Conservation (phyloP, 192 early-diverging fungal species). For the Rhizophagus clarus region DNA sequence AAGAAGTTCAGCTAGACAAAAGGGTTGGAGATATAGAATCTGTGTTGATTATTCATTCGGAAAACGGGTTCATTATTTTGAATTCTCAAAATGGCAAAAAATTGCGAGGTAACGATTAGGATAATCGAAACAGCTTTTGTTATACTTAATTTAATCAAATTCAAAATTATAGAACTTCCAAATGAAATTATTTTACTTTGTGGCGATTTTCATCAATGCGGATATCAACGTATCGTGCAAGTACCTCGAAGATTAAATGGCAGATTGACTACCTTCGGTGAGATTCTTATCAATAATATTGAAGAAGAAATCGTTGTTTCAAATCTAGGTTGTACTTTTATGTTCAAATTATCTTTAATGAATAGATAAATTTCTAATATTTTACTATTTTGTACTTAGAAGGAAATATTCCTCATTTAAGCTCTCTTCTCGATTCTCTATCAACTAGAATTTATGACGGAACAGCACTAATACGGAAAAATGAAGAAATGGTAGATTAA, state of each 20-base stretch:
- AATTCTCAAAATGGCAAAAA: slow-evolving; percentile 13
- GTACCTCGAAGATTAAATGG: neutral
- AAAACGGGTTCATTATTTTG: neutral
- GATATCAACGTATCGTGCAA: neutral
- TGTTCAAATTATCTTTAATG: neutral
- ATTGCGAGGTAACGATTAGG: neutral
- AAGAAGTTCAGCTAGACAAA: neutral
- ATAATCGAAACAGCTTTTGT: too few relatives aligned
- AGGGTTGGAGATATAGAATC: neutral
- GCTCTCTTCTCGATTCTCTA: slow-evolving; percentile 15
- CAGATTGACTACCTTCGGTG: neutral
- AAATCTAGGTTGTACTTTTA: neutral
- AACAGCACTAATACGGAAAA: slow-evolving; percentile 11
- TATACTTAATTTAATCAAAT: neutral
- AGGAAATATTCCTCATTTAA: neutral
- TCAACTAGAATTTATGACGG: slow-evolving; percentile 5
- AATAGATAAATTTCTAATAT: neutral
- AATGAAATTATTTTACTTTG: neutral
- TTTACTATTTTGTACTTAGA: neutral
- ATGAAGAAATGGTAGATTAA: neutral
- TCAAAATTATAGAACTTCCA: neutral
- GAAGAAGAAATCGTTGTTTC: neutral
- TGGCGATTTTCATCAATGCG: neutral
- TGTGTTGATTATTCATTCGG: neutral
- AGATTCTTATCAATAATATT: neutral